These are phyloP conservation scores for Eutrema japonicum DNA, from an alignment of 345 rosid species.

Conservation along the genomic window DNA sequence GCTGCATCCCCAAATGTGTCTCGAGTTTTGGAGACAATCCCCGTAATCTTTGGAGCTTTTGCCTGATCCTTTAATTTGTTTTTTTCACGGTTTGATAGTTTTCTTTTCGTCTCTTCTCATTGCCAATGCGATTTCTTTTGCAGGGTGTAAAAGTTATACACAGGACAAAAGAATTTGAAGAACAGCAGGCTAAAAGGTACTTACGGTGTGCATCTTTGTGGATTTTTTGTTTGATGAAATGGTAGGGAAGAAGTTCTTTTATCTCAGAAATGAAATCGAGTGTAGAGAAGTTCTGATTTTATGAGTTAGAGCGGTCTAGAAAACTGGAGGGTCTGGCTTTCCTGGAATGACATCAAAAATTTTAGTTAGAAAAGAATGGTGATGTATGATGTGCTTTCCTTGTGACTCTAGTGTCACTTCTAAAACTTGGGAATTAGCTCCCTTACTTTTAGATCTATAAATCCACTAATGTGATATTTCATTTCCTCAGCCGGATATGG, in stretches of 20 bases:
- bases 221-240: constrained; percentile 2
- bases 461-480: constrained; percentile 9
- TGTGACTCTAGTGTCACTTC: neutral
- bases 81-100: neutral
- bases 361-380: constrained; percentile 6
- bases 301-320: neutral
- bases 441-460: neutral
- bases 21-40: constrained; percentile 71
- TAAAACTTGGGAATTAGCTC: neutral
- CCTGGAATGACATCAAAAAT: neutral
- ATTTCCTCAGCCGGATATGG: constrained; percentile 78
- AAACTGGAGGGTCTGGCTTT: neutral
- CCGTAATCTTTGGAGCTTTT: constrained; percentile 45
- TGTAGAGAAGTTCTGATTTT: constrained; percentile 5
- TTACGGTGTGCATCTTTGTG: constrained; percentile 20
- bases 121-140: constrained; percentile 24
- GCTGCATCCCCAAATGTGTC: constrained; percentile 80
- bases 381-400: neutral
- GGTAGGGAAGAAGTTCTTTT: neutral
- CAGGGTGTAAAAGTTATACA: constrained; percentile 85
- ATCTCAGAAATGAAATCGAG: neutral
- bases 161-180: constrained; percentile 87
- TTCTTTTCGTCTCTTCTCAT: constrained; percentile 20
- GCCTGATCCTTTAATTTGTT: constrained; percentile 10
- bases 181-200: constrained; percentile 84